Evolutionary conservation across 169 alveolate genomes (phyloP).

Genomic region (Eimeria brunetti): DNA sequence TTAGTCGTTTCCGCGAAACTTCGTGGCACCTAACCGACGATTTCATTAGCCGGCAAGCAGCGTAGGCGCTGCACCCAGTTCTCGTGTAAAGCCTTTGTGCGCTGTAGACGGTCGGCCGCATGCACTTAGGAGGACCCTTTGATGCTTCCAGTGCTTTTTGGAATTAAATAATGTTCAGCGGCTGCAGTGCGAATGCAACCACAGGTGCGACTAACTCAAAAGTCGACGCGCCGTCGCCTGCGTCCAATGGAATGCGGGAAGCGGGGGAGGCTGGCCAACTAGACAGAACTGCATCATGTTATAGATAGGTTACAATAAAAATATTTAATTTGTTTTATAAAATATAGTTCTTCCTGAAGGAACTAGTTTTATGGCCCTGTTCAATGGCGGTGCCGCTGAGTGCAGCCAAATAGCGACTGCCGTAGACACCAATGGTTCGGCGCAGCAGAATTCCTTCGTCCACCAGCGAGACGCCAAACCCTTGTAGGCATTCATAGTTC

Average conservation of each 20-base stretch:
- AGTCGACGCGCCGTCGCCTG: not conserved
- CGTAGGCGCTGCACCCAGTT: not conserved
- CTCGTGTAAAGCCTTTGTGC: not conserved
- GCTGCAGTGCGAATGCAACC: not conserved
- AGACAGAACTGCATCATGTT: not conserved
- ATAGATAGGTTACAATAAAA: not conserved
- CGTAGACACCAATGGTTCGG: constrained; percentile 40
- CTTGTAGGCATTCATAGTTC: not conserved
- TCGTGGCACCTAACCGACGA: not conserved
- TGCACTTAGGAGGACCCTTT: not conserved
- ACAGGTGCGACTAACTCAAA: not conserved
- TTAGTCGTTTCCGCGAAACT: not conserved
- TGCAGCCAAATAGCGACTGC: constrained; percentile 18
- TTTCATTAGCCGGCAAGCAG: not conserved
- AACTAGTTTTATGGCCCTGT: not conserved
- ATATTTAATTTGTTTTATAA: not conserved
- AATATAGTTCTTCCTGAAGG: not conserved
- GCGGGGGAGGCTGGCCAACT: not conserved
- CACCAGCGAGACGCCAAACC: not conserved
- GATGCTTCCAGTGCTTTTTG: not conserved
- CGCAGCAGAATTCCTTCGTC: not conserved
- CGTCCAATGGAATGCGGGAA: not conserved
- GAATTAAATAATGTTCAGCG: not conserved
- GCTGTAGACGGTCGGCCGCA: not conserved
- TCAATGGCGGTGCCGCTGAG: constrained; percentile 1